These are phyloP conservation scores for Trametes coccinea DNA, from an alignment of 768 basidiomycete genomes.

Conservation along the genomic window DNA sequence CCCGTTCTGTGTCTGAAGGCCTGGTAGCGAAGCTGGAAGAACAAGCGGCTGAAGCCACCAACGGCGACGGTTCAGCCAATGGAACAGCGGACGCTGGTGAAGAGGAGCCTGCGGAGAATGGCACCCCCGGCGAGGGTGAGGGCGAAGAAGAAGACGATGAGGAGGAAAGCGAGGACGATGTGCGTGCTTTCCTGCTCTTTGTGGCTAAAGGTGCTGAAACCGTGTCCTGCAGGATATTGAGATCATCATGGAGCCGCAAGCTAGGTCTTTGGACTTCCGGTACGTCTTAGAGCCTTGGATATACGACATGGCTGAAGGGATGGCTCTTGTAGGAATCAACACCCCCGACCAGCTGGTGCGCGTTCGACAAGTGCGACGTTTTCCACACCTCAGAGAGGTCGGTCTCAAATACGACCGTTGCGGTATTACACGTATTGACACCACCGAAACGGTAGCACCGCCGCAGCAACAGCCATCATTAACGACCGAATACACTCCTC, in stretches of 20 bases:
- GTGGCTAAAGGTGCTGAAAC: neutral
- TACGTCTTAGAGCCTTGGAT: conserved; percentile 30
- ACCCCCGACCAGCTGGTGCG: conserved; percentile 35
- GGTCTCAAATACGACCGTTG: conserved; percentile 14
- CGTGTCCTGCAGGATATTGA: conserved; percentile 66
- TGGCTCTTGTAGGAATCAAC: conserved; percentile 30
- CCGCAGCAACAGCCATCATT: conserved; percentile 60
- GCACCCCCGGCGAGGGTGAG: conserved; percentile 42
- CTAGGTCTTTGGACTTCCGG: conserved; percentile 77
- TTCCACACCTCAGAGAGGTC: conserved; percentile 33
- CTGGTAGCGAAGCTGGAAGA: conserved; percentile 52
- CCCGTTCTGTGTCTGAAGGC: conserved; percentile 42
- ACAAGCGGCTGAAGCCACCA: conserved; percentile 38
- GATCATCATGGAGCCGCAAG: conserved; percentile 83
- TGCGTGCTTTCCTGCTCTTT: conserved; percentile 18
- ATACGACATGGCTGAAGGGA: neutral
- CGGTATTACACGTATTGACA: neutral
- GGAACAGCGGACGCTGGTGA: conserved; percentile 25
- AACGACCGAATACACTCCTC: conserved; percentile 82
- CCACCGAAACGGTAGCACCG: conserved; percentile 30
- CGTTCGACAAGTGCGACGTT: conserved; percentile 31
- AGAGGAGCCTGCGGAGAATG: conserved; percentile 36
- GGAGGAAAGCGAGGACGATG: conserved; percentile 46
- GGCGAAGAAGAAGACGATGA: conserved; percentile 42
- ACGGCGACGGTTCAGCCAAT: conserved; percentile 28